Evolutionary conservation across 305 asterid genomes (phyloP).

Genomic region (Nicotiana rustica): DNA sequence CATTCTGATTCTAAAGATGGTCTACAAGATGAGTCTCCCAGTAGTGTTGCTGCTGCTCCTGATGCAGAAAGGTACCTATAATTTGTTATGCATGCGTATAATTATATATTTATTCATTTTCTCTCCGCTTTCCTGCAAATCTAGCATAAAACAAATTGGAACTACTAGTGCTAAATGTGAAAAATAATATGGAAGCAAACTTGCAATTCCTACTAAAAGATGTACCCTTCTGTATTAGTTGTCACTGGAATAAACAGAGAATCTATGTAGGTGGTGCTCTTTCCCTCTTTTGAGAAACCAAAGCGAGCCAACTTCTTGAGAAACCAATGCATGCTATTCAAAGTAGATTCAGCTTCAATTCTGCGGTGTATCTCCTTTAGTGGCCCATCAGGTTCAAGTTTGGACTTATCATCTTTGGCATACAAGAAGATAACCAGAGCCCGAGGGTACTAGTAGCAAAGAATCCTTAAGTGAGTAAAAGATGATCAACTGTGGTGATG

Average conservation of each 20-base stretch:
- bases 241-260: conserved; percentile 30
- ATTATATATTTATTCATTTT: background rate
- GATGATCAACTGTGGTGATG: conserved; percentile 22
- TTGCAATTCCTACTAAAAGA: background rate
- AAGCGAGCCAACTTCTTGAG: conserved; percentile 22
- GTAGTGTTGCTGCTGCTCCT: conserved; percentile 40
- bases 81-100: background rate
- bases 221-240: conserved; percentile 8
- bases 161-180: background rate
- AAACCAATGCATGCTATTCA: conserved; percentile 20
- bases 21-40: conserved; percentile 39
- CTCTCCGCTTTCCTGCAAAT: background rate
- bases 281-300: conserved; percentile 5
- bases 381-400: conserved; percentile 16
- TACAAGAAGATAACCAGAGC: conserved; percentile 28
- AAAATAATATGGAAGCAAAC: background rate
- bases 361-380: conserved; percentile 16
- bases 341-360: conserved; percentile 21
- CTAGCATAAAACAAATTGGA: background rate
- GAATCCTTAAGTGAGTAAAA: background rate
- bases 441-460: background rate
- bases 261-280: conserved; percentile 32
- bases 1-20: conserved; percentile 44
- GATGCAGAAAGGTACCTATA: conserved; percentile 48
- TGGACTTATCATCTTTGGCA: conserved; percentile 12